These are phyloP conservation scores for Colletotrichum tanaceti DNA, from an alignment of 2,329 filamentous ascomycete genomes.

Conservation along the genomic window DNA sequence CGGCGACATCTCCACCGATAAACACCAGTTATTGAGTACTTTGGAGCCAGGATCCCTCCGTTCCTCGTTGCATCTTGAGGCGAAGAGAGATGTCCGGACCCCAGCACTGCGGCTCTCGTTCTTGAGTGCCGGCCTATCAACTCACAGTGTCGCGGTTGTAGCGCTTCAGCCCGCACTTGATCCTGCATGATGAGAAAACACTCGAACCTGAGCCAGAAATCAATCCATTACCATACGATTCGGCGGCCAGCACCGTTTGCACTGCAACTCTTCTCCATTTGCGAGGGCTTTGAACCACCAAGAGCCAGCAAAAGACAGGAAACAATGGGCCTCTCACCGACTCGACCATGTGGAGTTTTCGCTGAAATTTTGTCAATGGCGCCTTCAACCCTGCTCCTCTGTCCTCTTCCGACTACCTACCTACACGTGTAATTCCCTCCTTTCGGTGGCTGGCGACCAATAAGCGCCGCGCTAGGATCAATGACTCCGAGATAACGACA, in stretches of 20 bases:
- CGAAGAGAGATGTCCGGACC: conserved; percentile 25
- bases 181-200: conserved; percentile 21
- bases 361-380: conserved; percentile 37
- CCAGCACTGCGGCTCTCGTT: conserved; percentile 1
- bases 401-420: conserved; percentile 32
- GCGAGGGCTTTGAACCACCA: conserved; percentile 10
- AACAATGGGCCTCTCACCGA: conserved; percentile 32
- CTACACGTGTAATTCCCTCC: conserved; percentile 15
- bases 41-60: conserved; percentile 13
- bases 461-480: conserved; percentile 15
- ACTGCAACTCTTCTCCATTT: conserved; percentile 26
- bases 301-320: conserved; percentile 7
- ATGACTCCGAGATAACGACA: conserved; percentile 32
- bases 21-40: conserved; percentile 15
- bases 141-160: conserved; percentile 25
- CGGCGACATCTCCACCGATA: conserved; percentile 32
- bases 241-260: conserved; percentile 15
- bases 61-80: conserved; percentile 31
- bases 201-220: conserved; percentile 16
- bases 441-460: conserved; percentile 29
- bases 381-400: conserved; percentile 35
- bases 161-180: conserved; percentile 19
- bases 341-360: conserved; percentile 22
- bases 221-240: conserved; percentile 37
- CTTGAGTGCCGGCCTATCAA: conserved; percentile 22